Percentiles rank a stretch among this genome's conserved stretches.
Conservation (phyloP, 305 asterid species). For the Fraxinus greggii region DNA sequence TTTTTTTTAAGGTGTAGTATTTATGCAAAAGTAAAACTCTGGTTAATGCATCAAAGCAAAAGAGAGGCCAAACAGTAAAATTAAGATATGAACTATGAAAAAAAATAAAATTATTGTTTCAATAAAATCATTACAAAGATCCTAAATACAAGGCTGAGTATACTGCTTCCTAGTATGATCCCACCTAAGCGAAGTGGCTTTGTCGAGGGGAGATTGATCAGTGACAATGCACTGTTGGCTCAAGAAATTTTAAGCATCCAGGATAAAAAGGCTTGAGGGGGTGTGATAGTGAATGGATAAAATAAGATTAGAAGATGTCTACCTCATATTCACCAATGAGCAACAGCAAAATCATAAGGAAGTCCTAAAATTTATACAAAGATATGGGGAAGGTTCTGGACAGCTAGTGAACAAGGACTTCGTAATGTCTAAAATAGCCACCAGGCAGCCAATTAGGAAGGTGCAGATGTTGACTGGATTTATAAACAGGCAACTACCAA, state of each 20-base stretch:
- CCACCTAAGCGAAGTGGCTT: not conserved
- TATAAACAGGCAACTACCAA: not conserved
- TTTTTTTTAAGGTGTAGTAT: not conserved
- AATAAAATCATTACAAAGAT: not conserved
- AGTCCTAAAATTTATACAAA: not conserved
- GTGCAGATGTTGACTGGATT: not conserved
- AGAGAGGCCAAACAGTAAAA: not conserved
- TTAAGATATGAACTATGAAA: not conserved
- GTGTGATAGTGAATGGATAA: not conserved
- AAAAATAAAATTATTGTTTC: not conserved
- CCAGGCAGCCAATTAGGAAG: not conserved
- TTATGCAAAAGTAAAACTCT: not conserved
- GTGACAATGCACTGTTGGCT: not conserved
- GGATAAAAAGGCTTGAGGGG: not conserved
- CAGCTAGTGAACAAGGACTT: not conserved
- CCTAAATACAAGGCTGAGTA: not conserved
- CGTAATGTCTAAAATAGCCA: not conserved
- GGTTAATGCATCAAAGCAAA: not conserved
- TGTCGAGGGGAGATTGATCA: not conserved
- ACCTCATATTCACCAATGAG: not conserved
- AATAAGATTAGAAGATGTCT: not conserved
- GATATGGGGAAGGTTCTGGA: not conserved
- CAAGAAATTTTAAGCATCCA: not conserved
- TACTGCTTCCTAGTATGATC: not conserved
- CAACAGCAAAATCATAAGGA: not conserved